These are phyloP conservation scores for Dichotomopilus funicola DNA, from an alignment of 2,329 filamentous ascomycete species.

Conservation along the genomic window DNA sequence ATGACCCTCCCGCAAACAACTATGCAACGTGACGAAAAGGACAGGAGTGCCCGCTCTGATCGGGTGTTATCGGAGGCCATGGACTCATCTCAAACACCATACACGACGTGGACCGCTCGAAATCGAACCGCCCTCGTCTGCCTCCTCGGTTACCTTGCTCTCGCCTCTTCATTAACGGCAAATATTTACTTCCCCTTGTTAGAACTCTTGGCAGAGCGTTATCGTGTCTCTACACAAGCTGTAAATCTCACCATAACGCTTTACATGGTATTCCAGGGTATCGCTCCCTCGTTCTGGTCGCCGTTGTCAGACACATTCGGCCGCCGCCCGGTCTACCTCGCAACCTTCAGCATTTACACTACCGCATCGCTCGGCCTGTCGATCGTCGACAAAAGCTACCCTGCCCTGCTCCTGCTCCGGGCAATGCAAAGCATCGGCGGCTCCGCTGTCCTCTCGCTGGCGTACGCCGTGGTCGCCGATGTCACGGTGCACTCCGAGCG, in stretches of 20 bases:
- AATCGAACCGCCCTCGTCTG: not conserved
- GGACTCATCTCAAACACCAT: not conserved
- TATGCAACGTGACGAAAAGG: too few species aligned
- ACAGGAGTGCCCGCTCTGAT: too few species aligned
- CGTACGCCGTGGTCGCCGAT: conserved; percentile 1
- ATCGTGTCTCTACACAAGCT: not conserved
- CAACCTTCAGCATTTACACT: conserved; percentile 4
- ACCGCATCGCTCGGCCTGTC: not conserved
- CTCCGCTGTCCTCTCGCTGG: conserved; percentile 2
- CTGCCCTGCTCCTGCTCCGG: not conserved
- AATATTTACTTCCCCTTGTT: conserved; percentile 5
- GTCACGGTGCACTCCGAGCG: conserved; percentile 3
- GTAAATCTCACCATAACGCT: conserved; percentile 3
- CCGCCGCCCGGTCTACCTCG: conserved; percentile 2
- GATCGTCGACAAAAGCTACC: conserved; percentile 1
- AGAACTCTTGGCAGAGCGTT: not conserved
- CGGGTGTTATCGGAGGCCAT: too few species aligned
- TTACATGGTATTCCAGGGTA: conserved; percentile 3
- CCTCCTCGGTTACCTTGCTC: conserved; percentile 1
- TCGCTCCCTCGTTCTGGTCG: conserved; percentile 3
- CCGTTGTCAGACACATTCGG: conserved; percentile 1
- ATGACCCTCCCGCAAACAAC: too few species aligned
- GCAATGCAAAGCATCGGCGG: conserved; percentile 4
- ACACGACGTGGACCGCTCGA: conserved; percentile 2
- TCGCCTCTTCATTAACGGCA: conserved; percentile 1